Evolutionary conservation across 2,329 filamentous ascomycete species (phyloP), one percentile per base, ranked within the genome.

Genomic region (Mariannaea elegans): DNA sequence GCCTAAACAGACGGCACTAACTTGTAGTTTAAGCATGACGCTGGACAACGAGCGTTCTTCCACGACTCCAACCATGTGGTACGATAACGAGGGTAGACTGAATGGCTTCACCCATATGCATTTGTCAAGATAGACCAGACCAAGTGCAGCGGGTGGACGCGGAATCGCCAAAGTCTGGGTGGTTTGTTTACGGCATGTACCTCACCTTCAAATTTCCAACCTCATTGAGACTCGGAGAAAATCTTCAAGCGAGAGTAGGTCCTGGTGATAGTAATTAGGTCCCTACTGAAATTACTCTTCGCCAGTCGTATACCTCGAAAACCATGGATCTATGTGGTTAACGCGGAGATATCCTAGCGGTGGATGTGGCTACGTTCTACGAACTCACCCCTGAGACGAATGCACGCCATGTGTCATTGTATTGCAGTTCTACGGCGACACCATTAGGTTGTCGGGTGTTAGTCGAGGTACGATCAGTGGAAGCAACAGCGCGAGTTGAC

Each of bases 231-330:
- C 85, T 87, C 81, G 79, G 82, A 75, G 85, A 86, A 87, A 89
- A 88, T 94, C 91, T 94, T 92, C 90, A 88, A 89, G 89, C 82
- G 82, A 93, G 90, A 84, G 78, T 78, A 76, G 73, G 77, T 81
- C 69, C 59, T 77, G 73, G 79, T 85, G 80, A 84, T 77, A 81
- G 76, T 73, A 70, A 66, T 74, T 27, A 27, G 70, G 70, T 75
- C 76, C 71, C 73, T 74, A 73, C 77, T 77, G 70, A 75, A 73
- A 79, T 95, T 84, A 71, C 78, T 97, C 84, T 97, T 84, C 91
- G 93, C 93, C 87, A 94, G 86, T 87, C 88, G 91, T 97, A 88
- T 97, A 97, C 90, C 93, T 92, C 87, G 87, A 87, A 84, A 90
- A 87, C 89, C 91, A 92, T 90, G 73, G 82, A 78, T 71, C 72